Base-by-base conservation (phyloP, 2,329 filamentous ascomycete species). In the Aciculosporium take region DNA sequence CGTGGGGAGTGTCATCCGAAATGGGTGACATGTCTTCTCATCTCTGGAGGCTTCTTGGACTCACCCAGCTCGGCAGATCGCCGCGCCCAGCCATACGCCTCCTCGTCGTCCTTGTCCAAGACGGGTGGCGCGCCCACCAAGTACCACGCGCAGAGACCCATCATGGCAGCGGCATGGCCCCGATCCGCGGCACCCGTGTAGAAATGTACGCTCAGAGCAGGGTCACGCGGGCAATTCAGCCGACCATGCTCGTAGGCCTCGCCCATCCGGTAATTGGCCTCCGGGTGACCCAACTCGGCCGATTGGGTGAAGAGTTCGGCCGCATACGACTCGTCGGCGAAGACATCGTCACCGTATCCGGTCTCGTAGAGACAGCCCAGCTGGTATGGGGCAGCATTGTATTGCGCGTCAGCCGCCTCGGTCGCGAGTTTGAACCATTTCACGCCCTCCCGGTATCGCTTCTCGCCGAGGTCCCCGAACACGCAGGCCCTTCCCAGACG, bases 81-180 rank as follows among this genome's bases (percentile, higher is more conserved):
- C 53, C 78, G 79, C 13, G 91, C 88, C 91, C 91, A 98, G 59
- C 94, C 88, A 55, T 93, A 96, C 8, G 91, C 91, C 61, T 98
- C 91, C 51, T 82, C 81, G 59, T 96, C 89, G 53, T 98, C 89
- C 62, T 91, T 94, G 46, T 94, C 88, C 18, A 98, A 65, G 12
- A 96, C 78, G 0, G 88, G 87, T 50, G 88, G 83, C 2, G 91
- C 91, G 9, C 91, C 91, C 31, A 96, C 83, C 72, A 96, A 83
- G 60, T 96, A 98, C 91, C 91, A 98, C 9, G 91, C 91, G 62
- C 91, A 98, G 7, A 98, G 69, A 4, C 89, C 89, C 88, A 98
- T 94, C 87, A 96, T 96, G 37, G 87, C 89, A 37, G 79, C 74
- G 0, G 87, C 71, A 54, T 95, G 83, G 1, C 85, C 86, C 35